phyloP scores from a whole-genome alignment of 345 rosid genomes.

The Camelina laxa region DNA sequence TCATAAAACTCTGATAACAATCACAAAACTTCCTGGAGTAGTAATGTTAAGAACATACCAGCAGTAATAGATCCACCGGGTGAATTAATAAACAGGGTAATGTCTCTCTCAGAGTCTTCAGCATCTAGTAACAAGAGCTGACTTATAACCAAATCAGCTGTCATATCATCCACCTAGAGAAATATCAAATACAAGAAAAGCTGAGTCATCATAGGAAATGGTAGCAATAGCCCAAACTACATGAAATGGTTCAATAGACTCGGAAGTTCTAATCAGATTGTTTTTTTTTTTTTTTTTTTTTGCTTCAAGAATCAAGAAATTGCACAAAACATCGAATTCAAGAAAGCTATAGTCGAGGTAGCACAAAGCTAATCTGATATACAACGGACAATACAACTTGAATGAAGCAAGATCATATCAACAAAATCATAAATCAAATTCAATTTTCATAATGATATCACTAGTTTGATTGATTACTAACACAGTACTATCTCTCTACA shows the following conservation, averaged over 20 bases:
- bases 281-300: too few relatives aligned
- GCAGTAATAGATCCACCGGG: conserved; percentile 96
- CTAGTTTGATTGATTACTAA: not conserved
- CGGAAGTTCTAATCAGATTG: not conserved
- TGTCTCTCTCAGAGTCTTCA: conserved; percentile 79
- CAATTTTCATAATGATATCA: not conserved
- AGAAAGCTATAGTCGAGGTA: not conserved
- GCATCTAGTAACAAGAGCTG: conserved; percentile 91
- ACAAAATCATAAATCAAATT: not conserved
- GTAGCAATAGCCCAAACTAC: not conserved
- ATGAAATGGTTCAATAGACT: not conserved
- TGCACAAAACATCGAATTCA: not conserved
- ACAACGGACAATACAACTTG: not conserved
- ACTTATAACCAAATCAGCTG: conserved; percentile 87
- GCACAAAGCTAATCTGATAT: too few relatives aligned
- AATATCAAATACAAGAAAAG: conserved; percentile 14
- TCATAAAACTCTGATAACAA: not conserved
- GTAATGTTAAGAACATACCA: conserved; percentile 53
- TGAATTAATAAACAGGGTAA: conserved; percentile 80
- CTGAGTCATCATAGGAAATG: not conserved
- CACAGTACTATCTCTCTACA: not conserved
- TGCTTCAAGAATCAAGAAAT: not conserved
- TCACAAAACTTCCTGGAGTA: not conserved
- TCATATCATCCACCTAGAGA: conserved; percentile 77
- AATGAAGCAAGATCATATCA: not conserved